Base-by-base conservation (phyloP, 1,139 yeast genomes). In the Zygoascus hellenicus region DNA sequence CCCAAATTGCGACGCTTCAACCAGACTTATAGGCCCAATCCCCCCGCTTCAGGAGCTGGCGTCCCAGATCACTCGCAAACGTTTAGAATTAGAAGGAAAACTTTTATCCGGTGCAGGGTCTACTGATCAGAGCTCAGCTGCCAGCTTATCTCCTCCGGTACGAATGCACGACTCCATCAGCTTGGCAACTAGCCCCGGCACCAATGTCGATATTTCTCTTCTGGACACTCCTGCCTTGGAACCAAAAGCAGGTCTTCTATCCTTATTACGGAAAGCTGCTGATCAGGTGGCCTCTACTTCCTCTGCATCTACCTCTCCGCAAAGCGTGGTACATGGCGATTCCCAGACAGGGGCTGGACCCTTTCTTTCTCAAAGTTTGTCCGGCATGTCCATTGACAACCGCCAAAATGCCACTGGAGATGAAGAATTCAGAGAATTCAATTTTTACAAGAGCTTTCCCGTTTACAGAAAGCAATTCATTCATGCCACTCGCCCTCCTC, bases 391-490 rank as follows among this genome's bases (percentile, higher is more conserved):
- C n/a, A 15, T 38, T n/a, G 33, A 38, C 42, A 28, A 14, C 17
- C 46, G 46, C n/a, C 39, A 19, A 7, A 42, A 38, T 17, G 26
- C 45, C 22, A 36, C 48, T 16, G 51, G 58, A 2, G 60, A 54
- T 38, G 47, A 46, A 15, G 61, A 59, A 22, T 54, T 54, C 17
- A 58, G 63, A 14, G 65, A 61, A 42, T 51, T 50, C 47, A 60
- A 57, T 48, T 87, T 81, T 64, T 80, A 82, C 14, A 83, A 81
- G 58, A 86, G 94, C 57, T 89, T 87, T 66, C 97, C 97, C 1
- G 77, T 81, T 49, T 86, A 84, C 62, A 71, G 96, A 48, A 82
- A 83, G 58, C 72, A 80, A 45, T 72, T 77, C 36, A 79, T 81
- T 34, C 82, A 76, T 61, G 74, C 76, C 17, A 82, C 92, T 0